Evolutionary conservation across 805 yeast genomes (phyloP).

Genomic region (Ogataea populi-albae): DNA sequence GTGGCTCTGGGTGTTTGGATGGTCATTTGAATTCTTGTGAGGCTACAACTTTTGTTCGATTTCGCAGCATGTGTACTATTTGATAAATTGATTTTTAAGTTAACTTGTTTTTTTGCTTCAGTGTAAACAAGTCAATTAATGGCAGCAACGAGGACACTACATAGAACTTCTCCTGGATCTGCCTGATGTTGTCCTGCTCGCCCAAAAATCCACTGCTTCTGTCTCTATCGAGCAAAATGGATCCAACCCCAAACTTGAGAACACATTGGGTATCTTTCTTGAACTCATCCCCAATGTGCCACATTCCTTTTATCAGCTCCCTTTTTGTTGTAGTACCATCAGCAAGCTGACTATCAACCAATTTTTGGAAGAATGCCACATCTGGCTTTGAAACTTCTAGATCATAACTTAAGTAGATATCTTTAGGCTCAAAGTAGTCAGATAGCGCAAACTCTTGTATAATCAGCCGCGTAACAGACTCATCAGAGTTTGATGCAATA

Average conservation of each 20-base stretch:
- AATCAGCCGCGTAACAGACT: slow-evolving; percentile 44
- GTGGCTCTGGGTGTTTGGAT: slow-evolving; percentile 79
- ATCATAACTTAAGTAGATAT: slow-evolving; percentile 55
- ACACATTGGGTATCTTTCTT: slow-evolving; percentile 55
- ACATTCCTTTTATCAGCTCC: slow-evolving; percentile 31
- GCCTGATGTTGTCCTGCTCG: slow-evolving; percentile 8
- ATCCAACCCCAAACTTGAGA: slow-evolving; percentile 57
- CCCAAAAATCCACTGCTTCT: slow-evolving; percentile 12
- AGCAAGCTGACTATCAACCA: slow-evolving; percentile 25
- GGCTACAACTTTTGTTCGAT: too few relatives aligned
- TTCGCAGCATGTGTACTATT: too few relatives aligned
- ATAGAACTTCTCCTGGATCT: slow-evolving; percentile 15
- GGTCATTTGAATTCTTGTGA: too few relatives aligned
- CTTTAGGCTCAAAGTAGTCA: slow-evolving; percentile 36
- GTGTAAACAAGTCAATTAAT: slow-evolving; percentile 1
- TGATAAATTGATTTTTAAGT: too few relatives aligned
- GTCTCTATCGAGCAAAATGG: slow-evolving; percentile 36
- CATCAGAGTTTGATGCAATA: slow-evolving; percentile 63
- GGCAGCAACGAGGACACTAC: slow-evolving; percentile 18
- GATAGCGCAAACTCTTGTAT: slow-evolving; percentile 42
- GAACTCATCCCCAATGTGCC: slow-evolving; percentile 71
- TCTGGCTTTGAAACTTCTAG: slow-evolving; percentile 54
- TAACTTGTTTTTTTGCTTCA: too few relatives aligned
- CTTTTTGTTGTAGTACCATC: slow-evolving; percentile 1
- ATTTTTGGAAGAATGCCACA: slow-evolving; percentile 42